Evolutionary conservation across 257 asterid species (phyloP).

Genomic region (Ligustrum vulgare): DNA sequence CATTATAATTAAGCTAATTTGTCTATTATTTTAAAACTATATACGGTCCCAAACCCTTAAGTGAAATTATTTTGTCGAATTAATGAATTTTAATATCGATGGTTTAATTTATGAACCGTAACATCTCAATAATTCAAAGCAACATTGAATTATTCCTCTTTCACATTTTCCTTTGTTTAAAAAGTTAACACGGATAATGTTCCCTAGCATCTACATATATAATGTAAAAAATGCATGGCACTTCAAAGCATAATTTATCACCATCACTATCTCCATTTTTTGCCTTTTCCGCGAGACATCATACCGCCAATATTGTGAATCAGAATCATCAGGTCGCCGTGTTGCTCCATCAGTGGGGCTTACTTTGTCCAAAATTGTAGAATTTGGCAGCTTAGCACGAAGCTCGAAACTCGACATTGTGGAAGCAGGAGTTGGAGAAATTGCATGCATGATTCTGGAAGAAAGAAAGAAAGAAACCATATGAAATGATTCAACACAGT

Average conservation of each 20-base stretch:
- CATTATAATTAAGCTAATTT: not conserved
- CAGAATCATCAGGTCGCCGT: conserved; percentile 60
- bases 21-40: not conserved
- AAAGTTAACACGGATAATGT: conserved; percentile 81
- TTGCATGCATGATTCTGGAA: conserved; percentile 93
- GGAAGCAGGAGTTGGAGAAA: conserved; percentile 92
- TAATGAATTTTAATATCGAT: not conserved
- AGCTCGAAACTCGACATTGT: conserved; percentile 75
- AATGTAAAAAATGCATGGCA: no score
- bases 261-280: conserved; percentile 72
- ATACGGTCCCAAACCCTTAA: not conserved
- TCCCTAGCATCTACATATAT: conserved; percentile 83
- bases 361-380: conserved; percentile 80
- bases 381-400: conserved; percentile 64
- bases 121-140: conserved; percentile 1
- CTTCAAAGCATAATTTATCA: conserved; percentile 79
- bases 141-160: conserved; percentile 65
- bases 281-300: conserved; percentile 78
- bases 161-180: conserved; percentile 94
- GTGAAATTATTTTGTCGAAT: not conserved
- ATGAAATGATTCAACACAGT: conserved; percentile 3
- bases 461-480: conserved; percentile 18
- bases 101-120: not conserved
- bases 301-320: conserved; percentile 91
- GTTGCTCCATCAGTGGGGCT: no score